Conservation (phyloP, 768 basidiomycete genomes). For the Termitomyces sp. region DNA sequence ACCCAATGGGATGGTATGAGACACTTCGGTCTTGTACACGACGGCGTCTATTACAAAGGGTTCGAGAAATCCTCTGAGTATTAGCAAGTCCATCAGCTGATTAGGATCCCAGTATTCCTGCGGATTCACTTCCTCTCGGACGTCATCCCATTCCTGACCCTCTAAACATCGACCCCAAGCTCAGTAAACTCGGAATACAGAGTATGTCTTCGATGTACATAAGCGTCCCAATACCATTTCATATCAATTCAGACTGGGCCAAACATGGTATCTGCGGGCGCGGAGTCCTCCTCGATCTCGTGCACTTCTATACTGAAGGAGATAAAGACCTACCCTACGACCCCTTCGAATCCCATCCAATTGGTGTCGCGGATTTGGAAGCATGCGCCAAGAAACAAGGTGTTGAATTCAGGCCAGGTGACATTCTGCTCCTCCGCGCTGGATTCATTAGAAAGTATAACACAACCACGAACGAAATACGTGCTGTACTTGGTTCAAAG, state of each 20-base stretch:
- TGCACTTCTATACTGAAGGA: constrained; percentile 44
- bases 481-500: constrained; percentile 35
- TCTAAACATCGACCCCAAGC: constrained; percentile 39
- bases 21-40: constrained; percentile 50
- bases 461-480: constrained; percentile 35
- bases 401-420: constrained; percentile 53
- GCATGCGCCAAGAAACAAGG: constrained; percentile 57
- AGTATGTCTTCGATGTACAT: constrained; percentile 26
- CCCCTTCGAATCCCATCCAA: constrained; percentile 53
- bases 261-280: constrained; percentile 67
- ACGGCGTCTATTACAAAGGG: constrained; percentile 65
- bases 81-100: not conserved
- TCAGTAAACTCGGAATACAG: constrained; percentile 60
- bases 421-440: constrained; percentile 56
- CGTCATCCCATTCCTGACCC: constrained; percentile 45
- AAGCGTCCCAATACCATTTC: constrained; percentile 27
- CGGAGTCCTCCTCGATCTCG: constrained; percentile 66
- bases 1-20: constrained; percentile 68
- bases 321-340: constrained; percentile 49
- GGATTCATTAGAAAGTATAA: constrained; percentile 62
- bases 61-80: constrained; percentile 16
- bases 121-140: constrained; percentile 40
- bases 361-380: constrained; percentile 41
- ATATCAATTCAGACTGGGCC: constrained; percentile 52
- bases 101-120: constrained; percentile 33